Conservation (phyloP, 495 filamentous ascomycete genomes). For the Entonaema liquescens region DNA sequence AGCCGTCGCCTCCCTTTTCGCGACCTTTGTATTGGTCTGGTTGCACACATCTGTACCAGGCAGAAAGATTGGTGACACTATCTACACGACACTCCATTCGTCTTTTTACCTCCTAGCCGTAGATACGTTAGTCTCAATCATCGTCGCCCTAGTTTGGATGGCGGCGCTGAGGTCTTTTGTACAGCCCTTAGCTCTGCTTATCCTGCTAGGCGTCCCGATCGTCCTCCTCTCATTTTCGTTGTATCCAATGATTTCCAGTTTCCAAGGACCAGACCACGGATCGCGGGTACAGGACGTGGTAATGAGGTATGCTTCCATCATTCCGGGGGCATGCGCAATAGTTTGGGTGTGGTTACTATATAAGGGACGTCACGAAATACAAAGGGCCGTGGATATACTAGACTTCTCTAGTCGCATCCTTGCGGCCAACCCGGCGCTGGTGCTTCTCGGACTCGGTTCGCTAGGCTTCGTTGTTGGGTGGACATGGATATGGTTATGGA, state of each 20-base stretch:
- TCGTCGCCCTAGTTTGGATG: constrained; percentile 91
- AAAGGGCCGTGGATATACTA: constrained; percentile 82
- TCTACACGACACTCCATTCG: constrained; percentile 85
- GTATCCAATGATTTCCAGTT: constrained; percentile 91
- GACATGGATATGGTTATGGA: constrained; percentile 95
- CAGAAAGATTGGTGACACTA: constrained; percentile 80
- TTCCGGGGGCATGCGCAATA: constrained; percentile 76
- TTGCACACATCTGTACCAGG: constrained; percentile 80
- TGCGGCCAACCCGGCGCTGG: constrained; percentile 80
- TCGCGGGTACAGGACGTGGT: constrained; percentile 80
- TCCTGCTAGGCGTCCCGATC: constrained; percentile 83
- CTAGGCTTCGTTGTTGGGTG: constrained; percentile 80
- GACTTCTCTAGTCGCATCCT: constrained; percentile 92
- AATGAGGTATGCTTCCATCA: constrained; percentile 86
- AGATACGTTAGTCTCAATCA: constrained; percentile 87
- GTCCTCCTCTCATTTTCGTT: constrained; percentile 87
- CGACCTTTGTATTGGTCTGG: constrained; percentile 86
- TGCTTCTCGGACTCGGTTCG: constrained; percentile 81
- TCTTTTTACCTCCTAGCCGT: constrained; percentile 90
- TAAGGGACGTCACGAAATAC: constrained; percentile 78
- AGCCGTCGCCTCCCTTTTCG: constrained; percentile 79
- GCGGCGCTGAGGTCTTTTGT: constrained; percentile 87
- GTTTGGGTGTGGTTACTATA: constrained; percentile 85
- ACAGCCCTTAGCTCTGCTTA: constrained; percentile 76
- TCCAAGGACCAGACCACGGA: constrained; percentile 74